Conservation (phyloP, 31 red algal species). For the Endocladia muricata region DNA sequence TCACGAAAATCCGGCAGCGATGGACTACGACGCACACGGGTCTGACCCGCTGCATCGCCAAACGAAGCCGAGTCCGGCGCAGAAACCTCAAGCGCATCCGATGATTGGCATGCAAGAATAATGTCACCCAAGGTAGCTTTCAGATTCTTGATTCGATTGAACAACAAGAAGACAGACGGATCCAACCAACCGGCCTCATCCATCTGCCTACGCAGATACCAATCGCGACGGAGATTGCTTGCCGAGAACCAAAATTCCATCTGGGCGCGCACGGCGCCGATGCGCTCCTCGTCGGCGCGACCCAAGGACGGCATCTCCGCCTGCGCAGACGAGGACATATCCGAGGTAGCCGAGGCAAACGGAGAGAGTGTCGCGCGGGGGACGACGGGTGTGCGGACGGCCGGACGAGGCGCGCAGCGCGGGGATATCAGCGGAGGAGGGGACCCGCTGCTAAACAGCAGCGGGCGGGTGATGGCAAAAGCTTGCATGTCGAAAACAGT, state of each 20-base stretch:
- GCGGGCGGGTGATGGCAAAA: too few species aligned
- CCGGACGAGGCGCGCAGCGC: background rate
- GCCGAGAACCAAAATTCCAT: constrained; percentile 76
- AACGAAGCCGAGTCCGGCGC: constrained; percentile 26
- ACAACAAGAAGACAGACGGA: constrained; percentile 42
- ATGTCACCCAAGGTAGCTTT: constrained; percentile 40
- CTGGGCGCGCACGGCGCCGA: constrained; percentile 31
- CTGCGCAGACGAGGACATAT: background rate
- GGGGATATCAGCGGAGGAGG: constrained; percentile 4
- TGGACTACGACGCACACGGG: constrained; percentile 44
- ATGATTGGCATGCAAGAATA: constrained; percentile 35
- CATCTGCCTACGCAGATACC: constrained; percentile 67
- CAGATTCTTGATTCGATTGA: constrained; percentile 50
- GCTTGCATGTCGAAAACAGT: too few species aligned
- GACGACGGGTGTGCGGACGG: background rate
- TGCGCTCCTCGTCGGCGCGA: background rate
- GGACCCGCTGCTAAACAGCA: background rate
- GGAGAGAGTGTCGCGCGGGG: background rate
- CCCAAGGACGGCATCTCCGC: background rate
- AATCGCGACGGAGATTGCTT: constrained; percentile 57
- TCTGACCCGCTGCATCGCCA: constrained; percentile 39
- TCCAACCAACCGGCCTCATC: constrained; percentile 57
- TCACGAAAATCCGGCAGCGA: constrained; percentile 19
- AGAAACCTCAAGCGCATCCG: constrained; percentile 46
- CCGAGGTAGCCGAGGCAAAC: background rate